phyloP scores from a whole-genome alignment of 257 asterid species.

The Gentiana straminea region DNA sequence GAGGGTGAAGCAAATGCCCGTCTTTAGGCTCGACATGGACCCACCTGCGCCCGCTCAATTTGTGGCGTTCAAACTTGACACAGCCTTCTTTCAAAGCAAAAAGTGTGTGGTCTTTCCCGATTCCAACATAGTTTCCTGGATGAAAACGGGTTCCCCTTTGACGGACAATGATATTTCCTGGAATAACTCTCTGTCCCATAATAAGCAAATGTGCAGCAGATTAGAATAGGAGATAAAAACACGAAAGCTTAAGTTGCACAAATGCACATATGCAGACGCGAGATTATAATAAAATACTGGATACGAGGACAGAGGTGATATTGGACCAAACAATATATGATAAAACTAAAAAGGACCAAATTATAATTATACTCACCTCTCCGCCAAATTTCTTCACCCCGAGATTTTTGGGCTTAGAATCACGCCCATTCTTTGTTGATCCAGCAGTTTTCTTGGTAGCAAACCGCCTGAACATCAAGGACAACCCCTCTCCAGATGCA shows the following conservation, averaged over 20 bases:
- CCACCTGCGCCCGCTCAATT: constrained; percentile 85
- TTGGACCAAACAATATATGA: background rate
- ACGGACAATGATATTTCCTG: constrained; percentile 87
- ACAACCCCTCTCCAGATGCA: constrained; percentile 67
- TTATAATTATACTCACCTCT: constrained; percentile 40
- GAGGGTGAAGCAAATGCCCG: constrained; percentile 64
- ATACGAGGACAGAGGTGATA: no score
- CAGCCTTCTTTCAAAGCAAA: constrained; percentile 80
- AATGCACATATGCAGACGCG: no score
- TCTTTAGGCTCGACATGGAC: constrained; percentile 88
- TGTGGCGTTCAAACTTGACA: constrained; percentile 71
- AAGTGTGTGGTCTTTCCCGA: constrained; percentile 83
- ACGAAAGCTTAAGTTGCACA: background rate
- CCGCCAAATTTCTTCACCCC: constrained; percentile 96
- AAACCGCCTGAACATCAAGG: constrained; percentile 77
- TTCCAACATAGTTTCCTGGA: constrained; percentile 80
- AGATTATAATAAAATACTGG: no score
- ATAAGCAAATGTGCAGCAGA: background rate
- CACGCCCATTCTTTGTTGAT: constrained; percentile 90
- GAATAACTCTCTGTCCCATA: constrained; percentile 61
- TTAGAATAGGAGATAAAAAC: background rate
- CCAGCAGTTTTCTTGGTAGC: constrained; percentile 91
- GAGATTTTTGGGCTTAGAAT: constrained; percentile 77
- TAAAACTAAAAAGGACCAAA: no score
- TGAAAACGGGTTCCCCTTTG: constrained; percentile 96